A percentile compares a stretch with the other conserved stretches of the same genome.
These are phyloP conservation scores for Solanum virginianum DNA, from an alignment of 257 asterid species.

Conservation along the genomic window DNA sequence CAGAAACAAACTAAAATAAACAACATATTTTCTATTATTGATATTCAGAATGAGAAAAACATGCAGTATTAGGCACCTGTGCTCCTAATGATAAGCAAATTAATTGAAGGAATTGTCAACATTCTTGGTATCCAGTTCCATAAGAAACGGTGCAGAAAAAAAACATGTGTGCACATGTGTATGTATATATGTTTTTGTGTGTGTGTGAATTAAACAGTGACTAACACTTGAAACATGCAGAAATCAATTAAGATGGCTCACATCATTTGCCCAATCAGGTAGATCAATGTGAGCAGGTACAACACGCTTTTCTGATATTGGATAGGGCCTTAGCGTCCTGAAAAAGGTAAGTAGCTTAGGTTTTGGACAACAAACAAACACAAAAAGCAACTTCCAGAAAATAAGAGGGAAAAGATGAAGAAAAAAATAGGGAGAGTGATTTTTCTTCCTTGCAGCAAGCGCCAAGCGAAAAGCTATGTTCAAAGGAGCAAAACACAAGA, in stretches of 20 bases:
- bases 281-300: constrained; percentile 70
- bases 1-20: background rate
- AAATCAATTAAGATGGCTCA: constrained; percentile 24
- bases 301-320: constrained; percentile 57
- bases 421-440: background rate
- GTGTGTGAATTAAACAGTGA: background rate
- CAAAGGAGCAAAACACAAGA: background rate
- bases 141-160: background rate
- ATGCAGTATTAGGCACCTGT: background rate
- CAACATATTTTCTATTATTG: background rate
- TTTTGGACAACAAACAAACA: background rate
- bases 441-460: background rate
- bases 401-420: background rate
- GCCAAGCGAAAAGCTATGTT: background rate
- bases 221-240: background rate
- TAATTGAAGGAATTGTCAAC: background rate
- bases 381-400: background rate
- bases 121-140: background rate
- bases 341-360: background rate
- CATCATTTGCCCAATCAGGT: constrained; percentile 97
- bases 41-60: background rate
- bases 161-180: background rate
- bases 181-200: background rate
- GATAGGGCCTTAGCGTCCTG: constrained; percentile 72
- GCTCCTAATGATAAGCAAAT: background rate